These are phyloP conservation scores for Hansenula lynferdii DNA, from an alignment of 1,139 yeast species.

Conservation along the genomic window DNA sequence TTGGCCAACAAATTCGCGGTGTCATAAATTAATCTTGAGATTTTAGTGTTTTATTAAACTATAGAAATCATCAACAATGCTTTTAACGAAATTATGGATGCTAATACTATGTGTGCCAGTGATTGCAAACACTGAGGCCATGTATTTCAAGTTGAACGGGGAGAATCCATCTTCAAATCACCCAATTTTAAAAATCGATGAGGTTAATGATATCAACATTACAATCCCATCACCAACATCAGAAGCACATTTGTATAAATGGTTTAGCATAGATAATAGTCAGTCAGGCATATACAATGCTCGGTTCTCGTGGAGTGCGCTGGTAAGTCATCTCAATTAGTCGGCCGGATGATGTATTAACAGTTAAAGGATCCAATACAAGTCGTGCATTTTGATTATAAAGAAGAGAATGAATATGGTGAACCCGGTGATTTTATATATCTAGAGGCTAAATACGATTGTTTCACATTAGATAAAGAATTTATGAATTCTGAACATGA, in stretches of 20 bases:
- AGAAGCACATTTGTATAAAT: background rate
- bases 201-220: conserved; percentile 1
- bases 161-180: background rate
- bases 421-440: conserved; percentile 4
- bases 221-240: conserved; percentile 6
- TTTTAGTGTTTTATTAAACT: no score
- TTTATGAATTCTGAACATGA: conserved; percentile 10
- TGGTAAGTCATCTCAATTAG: conserved; percentile 13
- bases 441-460: conserved; percentile 10
- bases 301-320: conserved; percentile 21
- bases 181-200: background rate
- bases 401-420: background rate
- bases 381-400: conserved; percentile 2
- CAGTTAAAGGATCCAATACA: conserved; percentile 4
- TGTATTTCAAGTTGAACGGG: conserved; percentile 8
- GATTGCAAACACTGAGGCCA: conserved; percentile 16
- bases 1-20: no score
- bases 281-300: conserved; percentile 10
- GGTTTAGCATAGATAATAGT: background rate
- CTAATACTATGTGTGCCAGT: no score
- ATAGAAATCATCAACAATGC: no score
- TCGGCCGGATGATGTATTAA: background rate
- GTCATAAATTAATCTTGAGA: no score
- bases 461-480: conserved; percentile 9
- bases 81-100: no score